Percentiles rank a stretch among this genome's conserved stretches.
phyloP scores from a whole-genome alignment of 179 eudicot genomes.

The Silene coronaria region DNA sequence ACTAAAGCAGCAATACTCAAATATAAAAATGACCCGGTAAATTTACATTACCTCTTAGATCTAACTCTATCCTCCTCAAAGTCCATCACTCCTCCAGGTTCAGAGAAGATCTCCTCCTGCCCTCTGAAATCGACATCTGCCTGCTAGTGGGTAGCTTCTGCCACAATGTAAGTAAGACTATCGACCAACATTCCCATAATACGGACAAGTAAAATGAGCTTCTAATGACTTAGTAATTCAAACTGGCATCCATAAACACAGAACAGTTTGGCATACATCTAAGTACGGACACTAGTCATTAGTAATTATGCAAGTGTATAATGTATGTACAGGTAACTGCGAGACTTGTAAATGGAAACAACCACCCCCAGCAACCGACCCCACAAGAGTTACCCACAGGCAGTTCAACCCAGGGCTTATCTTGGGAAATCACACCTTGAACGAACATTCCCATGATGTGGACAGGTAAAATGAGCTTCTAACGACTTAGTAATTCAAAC shows the following conservation, averaged over 20 bases:
- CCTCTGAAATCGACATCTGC: constrained; percentile 84
- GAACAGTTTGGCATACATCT: background rate
- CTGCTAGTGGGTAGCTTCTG: constrained; percentile 97
- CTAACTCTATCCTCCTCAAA: constrained; percentile 83
- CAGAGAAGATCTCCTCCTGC: constrained; percentile 80
- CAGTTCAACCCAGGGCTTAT: background rate
- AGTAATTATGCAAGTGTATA: background rate
- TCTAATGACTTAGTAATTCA: background rate
- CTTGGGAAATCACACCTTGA: background rate
- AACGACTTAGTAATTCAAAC: background rate
- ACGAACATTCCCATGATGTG: constrained; percentile 52
- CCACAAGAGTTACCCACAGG: background rate
- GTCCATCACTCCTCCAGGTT: constrained; percentile 94
- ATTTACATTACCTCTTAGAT: constrained; percentile 81
- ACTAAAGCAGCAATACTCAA: background rate
- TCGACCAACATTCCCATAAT: constrained; percentile 66
- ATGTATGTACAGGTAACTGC: background rate
- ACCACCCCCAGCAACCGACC: background rate
- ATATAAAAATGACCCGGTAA: constrained; percentile 8
- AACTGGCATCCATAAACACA: background rate
- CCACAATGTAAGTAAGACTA: constrained; percentile 97
- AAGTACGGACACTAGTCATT: background rate
- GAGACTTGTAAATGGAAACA: background rate
- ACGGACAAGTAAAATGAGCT: constrained; percentile 13
- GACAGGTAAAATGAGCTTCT: constrained; percentile 11